phyloP scores from a whole-genome alignment of 331 rosid species.

The Dryas integrifolia region DNA sequence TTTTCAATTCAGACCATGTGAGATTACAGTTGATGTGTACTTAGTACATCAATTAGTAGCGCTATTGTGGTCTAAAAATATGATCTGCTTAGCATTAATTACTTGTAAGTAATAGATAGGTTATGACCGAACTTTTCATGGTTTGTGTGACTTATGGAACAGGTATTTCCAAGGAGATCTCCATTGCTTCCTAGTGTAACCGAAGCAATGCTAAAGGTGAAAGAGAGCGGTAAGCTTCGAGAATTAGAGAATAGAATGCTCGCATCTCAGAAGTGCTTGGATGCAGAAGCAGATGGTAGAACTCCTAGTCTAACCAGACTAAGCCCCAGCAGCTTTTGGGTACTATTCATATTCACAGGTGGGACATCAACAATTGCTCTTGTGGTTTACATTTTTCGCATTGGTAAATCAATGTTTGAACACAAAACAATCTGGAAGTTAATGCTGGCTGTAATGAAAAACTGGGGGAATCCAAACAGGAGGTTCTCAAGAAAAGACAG shows the following conservation, averaged over 20 bases:
- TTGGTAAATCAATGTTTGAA: background rate
- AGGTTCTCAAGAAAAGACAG: slow-evolving; percentile 11
- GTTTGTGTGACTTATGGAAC: background rate
- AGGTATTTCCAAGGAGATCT: slow-evolving; percentile 39
- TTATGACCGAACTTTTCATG: background rate
- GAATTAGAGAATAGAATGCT: slow-evolving; percentile 35
- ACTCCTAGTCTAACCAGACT: slow-evolving; percentile 41
- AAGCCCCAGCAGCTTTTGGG: slow-evolving; percentile 33
- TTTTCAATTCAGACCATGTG: too few species aligned
- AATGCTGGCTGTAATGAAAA: background rate
- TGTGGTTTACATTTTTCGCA: slow-evolving; percentile 14
- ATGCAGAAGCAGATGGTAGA: background rate
- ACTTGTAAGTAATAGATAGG: too few species aligned
- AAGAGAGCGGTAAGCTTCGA: slow-evolving; percentile 22
- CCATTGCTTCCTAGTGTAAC: slow-evolving; percentile 27
- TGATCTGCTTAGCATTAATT: too few species aligned
- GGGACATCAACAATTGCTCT: slow-evolving; percentile 39
- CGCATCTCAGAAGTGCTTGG: slow-evolving; percentile 32
- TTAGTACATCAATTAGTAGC: too few species aligned
- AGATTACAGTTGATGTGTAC: too few species aligned
- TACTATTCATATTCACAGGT: slow-evolving; percentile 30
- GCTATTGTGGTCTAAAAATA: too few species aligned
- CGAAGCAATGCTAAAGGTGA: slow-evolving; percentile 29
- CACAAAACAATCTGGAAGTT: slow-evolving; percentile 8
- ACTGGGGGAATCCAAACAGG: background rate